Base-by-base conservation (phyloP, 2,329 filamentous ascomycete species). In the Drechslera avenae region DNA sequence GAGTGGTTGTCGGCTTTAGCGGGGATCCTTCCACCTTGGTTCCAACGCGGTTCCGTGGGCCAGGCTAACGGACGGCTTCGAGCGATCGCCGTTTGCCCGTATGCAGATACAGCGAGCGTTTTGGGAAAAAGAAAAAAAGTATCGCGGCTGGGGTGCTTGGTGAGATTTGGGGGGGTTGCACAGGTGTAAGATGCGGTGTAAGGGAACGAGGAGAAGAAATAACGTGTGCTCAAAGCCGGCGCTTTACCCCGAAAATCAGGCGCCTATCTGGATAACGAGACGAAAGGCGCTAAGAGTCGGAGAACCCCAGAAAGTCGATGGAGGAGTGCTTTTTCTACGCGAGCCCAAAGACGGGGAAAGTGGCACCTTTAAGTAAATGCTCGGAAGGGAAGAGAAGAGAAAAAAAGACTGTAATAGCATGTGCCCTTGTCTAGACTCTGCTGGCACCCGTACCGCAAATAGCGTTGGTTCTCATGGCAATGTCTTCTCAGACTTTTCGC, bases 401-500 rank as follows among this genome's bases (percentile, higher is more conserved):
- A 5, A 39, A 46, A 39, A 23, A 23, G 2, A 23, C 21, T 23
- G 7, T 2, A 7, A 23, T 7, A 48, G 32, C 21, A 53, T 21
- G 32, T 8, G 21, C 32, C n/a, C 26, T 28, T 49, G 35, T 33
- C 40, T 35, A 42, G 35, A 36, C 30, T 40, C 28, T 34, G 33
- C 33, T 30, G 52, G 30, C 44, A 18, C 36, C 39, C 45, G 39
- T 49, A 51, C 46, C 52, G 49, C 43, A 28, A 12, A 28, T 28
- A 13, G 26, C 33, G 14, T 12, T 36, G 52, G 43, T 41, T 50
- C 34, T 43, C 35, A 41, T 16, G 46, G 55, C 49, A 40, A 50
- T 40, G 43, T 37, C 39, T 26, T 34, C 48, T 53, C 45, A 42
- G 39, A 47, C 26, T 52, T 59, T 54, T 46, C 57, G 35, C 54